Evolutionary conservation across 495 filamentous ascomycete genomes (phyloP).

Genomic region (Immersiella caudata): DNA sequence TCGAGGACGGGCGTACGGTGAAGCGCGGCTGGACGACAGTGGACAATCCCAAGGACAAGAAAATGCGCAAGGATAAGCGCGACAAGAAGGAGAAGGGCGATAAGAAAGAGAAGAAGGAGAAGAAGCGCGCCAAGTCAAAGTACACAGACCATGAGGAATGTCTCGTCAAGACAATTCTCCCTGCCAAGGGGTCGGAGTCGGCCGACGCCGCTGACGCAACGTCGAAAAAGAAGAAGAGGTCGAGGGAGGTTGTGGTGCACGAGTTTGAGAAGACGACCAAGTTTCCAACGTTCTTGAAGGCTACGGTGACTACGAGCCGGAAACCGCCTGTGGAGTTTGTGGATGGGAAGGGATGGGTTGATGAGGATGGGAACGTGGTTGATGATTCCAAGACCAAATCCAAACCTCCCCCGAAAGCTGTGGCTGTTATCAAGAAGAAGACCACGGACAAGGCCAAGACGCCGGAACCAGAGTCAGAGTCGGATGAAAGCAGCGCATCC

Average conservation of each 20-base stretch:
- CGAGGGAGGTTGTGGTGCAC: conserved; percentile 65
- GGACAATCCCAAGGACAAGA: conserved; percentile 55
- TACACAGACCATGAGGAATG: conserved; percentile 78
- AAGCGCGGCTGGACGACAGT: conserved; percentile 90
- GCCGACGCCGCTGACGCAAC: conserved; percentile 47
- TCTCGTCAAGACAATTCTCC: conserved; percentile 80
- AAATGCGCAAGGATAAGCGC: conserved; percentile 40
- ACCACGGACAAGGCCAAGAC: conserved; percentile 7
- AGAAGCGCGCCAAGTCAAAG: conserved; percentile 65
- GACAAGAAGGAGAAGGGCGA: conserved; percentile 57
- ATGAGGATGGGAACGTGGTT: conserved; percentile 74
- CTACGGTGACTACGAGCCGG: conserved; percentile 37
- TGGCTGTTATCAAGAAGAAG: conserved; percentile 15
- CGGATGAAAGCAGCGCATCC: not conserved
- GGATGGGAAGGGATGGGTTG: conserved; percentile 87
- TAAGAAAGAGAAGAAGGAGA: conserved; percentile 59
- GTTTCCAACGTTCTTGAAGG: conserved; percentile 74
- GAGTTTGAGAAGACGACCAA: conserved; percentile 81
- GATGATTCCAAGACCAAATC: conserved; percentile 51
- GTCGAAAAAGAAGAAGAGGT: conserved; percentile 58
- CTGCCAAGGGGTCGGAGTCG: conserved; percentile 54
- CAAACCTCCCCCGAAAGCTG: conserved; percentile 3
- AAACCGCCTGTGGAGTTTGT: conserved; percentile 56
- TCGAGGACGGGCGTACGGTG: conserved; percentile 74
- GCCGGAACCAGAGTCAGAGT: not conserved